Evolutionary conservation across 192 early-diverging fungal genomes (phyloP), one percentile per base, ranked within the genome.

Genomic region (Dissophora globulifera): DNA sequence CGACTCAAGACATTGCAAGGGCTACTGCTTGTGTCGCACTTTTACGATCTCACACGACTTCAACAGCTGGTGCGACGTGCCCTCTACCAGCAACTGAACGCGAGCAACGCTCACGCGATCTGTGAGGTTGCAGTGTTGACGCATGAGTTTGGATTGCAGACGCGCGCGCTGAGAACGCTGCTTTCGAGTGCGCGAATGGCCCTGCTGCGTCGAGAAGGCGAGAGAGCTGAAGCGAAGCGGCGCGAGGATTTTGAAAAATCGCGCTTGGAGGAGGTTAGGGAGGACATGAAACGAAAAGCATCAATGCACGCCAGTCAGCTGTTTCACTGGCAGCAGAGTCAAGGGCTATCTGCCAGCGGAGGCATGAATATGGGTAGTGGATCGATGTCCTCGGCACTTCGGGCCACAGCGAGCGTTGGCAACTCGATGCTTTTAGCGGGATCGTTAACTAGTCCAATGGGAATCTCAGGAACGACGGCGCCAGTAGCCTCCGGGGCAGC

Each of bases 21-120:
- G 16, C 30, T 76, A 4, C 43, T 76, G 13, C 58, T 67, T 10
- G 23, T 76, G 11, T 42, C 72, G 2, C 63, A 57, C 32, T 20
- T 66, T 7, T 76, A 76, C 20, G 72, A 76, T 51, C 58, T 76
- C 42, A 76, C 63, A 19, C 63, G 72, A 6, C 64, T 76, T n/a
- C 63, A 45, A 26, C 72, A 76, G 26, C 58, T 76, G 2, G 72
- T 67, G 1, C 58, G 63, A 3, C 20, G 42, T 42, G 72, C 50
- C 27, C 26, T 76, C 0, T 49, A 61, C 23, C 58, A 54, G 7
- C 63, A 76, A 26, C 35, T 76, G n/a, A 61, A 67, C 31, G 64
- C 72, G 20, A 56, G 38, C 27, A 76, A 67, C 29, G 72, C 72
- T 12, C 57, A 50, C 0, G 45, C 46, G 50, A 57, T 67, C n/a